These are phyloP conservation scores for Microbotryomycetes sp. DNA, from an alignment of 1,284 basidiomycete genomes.

Conservation along the genomic window DNA sequence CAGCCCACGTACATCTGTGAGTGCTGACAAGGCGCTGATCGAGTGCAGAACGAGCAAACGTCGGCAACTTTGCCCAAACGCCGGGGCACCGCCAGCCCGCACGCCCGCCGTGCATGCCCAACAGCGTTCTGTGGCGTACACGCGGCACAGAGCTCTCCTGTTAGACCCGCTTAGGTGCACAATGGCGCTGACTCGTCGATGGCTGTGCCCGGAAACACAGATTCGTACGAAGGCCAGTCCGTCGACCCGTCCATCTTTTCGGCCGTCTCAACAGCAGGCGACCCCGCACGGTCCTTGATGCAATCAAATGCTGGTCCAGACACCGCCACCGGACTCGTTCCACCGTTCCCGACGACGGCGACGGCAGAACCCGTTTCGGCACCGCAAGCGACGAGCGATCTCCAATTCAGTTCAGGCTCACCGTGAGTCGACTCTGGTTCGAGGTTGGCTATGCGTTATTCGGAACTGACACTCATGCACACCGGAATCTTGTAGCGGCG, in stretches of 20 bases:
- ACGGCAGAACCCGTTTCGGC: constrained; percentile 8
- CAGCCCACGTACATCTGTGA: background rate
- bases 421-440: background rate
- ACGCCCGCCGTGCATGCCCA: background rate
- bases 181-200: constrained; percentile 3
- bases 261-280: constrained; percentile 16
- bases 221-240: constrained; percentile 16
- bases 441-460: no score
- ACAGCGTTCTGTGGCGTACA: background rate
- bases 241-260: constrained; percentile 3
- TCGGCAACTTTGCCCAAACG: no score
- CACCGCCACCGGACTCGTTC: constrained; percentile 15
- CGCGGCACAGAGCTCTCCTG: background rate
- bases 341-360: constrained; percentile 16
- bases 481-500: constrained; percentile 14
- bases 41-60: no score
- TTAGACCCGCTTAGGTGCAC: background rate
- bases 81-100: background rate
- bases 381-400: constrained; percentile 2
- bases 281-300: background rate
- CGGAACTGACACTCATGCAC: background rate
- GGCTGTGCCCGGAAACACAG: no score
- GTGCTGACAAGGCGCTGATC: no score
- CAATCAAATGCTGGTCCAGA: background rate
- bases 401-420: constrained; percentile 1